Conservation (phyloP, 768 basidiomycete species). For the Bullera alba region DNA sequence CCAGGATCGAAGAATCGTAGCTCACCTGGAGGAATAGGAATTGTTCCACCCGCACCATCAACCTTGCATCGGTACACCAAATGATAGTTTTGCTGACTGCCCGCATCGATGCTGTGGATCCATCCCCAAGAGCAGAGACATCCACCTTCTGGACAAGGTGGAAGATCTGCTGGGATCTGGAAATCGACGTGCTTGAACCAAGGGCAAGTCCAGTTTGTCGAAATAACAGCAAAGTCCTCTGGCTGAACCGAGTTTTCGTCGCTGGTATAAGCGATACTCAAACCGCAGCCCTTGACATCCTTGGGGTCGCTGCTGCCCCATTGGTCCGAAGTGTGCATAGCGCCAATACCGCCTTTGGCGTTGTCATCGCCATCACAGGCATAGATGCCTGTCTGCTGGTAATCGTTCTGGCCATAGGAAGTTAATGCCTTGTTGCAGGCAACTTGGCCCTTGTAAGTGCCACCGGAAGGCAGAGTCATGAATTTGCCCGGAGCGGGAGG, state of each 20-base stretch:
- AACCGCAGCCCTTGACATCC: constrained; percentile 37
- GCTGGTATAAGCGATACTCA: constrained; percentile 36
- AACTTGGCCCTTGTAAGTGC: constrained; percentile 36
- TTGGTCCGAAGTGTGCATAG: constrained; percentile 39
- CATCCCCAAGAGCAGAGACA: constrained; percentile 44
- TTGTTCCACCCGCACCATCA: constrained; percentile 31
- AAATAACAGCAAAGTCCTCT: constrained; percentile 35
- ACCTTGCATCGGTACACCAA: constrained; percentile 40
- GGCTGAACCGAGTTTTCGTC: constrained; percentile 34
- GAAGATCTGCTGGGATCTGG: constrained; percentile 41
- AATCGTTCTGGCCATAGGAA: constrained; percentile 15
- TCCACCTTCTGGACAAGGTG: constrained; percentile 41
- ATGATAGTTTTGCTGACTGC: constrained; percentile 36
- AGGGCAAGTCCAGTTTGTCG: constrained; percentile 30
- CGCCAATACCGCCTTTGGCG: constrained; percentile 28
- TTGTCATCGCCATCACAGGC: constrained; percentile 30
- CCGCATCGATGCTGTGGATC: constrained; percentile 36
- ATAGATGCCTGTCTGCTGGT: constrained; percentile 29
- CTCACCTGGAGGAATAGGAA: constrained; percentile 33
- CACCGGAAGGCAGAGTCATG: constrained; percentile 37
- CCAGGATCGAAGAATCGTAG: not conserved
- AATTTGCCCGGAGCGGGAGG: constrained; percentile 32
- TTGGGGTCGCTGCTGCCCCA: constrained; percentile 26
- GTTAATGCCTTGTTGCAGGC: constrained; percentile 37
- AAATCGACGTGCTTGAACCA: constrained; percentile 43